Evolutionary conservation across 2,329 filamentous ascomycete genomes (phyloP).

Genomic region (Sporothrix globosa): DNA sequence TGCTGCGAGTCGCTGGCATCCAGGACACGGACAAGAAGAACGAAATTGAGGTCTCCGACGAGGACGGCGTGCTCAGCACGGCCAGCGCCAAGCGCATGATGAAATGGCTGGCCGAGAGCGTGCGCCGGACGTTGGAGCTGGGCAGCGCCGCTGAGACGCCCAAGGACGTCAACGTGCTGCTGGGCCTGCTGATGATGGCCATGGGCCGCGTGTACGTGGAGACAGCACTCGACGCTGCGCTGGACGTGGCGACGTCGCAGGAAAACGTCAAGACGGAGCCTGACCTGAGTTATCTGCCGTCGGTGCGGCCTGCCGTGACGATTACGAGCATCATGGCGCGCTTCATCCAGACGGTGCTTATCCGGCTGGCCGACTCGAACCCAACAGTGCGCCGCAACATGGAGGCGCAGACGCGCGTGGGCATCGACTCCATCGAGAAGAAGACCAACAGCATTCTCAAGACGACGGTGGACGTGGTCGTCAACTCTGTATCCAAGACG

Average conservation of each 20-base stretch:
- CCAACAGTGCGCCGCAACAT: slow-evolving; percentile 88
- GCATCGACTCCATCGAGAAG: slow-evolving; percentile 77
- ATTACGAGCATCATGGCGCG: slow-evolving; percentile 93
- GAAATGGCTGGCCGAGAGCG: slow-evolving; percentile 94
- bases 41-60: slow-evolving; percentile 87
- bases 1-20: slow-evolving; percentile 84
- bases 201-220: slow-evolving; percentile 84
- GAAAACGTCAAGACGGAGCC: slow-evolving; percentile 83
- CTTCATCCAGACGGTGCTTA: slow-evolving; percentile 86
- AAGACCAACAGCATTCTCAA: slow-evolving; percentile 70
- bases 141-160: slow-evolving; percentile 85
- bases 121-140: slow-evolving; percentile 88
- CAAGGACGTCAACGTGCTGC: slow-evolving; percentile 85
- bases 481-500: slow-evolving; percentile 75
- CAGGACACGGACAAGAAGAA: slow-evolving; percentile 76
- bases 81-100: slow-evolving; percentile 97
- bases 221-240: slow-evolving; percentile 68
- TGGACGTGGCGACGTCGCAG: slow-evolving; percentile 73
- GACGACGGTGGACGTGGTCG: slow-evolving; percentile 64
- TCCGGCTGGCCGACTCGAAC: slow-evolving; percentile 85
- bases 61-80: slow-evolving; percentile 81
- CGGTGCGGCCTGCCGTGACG: slow-evolving; percentile 78
- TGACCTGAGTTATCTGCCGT: slow-evolving; percentile 80
- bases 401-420: slow-evolving; percentile 76
- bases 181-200: slow-evolving; percentile 79